Evolutionary conservation across 352 stramenopile species (phyloP).

Genomic region (Phytophthora syringae): DNA sequence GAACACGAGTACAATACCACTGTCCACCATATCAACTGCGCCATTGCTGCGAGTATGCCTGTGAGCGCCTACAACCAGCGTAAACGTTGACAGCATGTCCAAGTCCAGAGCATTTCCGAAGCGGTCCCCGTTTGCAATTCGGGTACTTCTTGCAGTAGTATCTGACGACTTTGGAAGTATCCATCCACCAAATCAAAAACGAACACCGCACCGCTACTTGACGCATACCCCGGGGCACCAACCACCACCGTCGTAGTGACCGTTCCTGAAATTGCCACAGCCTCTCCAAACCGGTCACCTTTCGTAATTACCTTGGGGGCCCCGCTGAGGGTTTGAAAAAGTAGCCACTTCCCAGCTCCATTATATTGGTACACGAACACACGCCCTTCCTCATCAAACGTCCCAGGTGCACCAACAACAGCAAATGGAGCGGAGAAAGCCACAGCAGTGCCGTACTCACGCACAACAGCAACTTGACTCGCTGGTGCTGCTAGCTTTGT

Average conservation of each 20-base stretch:
- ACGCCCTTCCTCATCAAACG: slow-evolving; percentile 61
- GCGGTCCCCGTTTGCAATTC: slow-evolving; percentile 56
- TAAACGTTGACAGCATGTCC: slow-evolving; percentile 77
- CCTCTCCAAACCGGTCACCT: slow-evolving; percentile 77
- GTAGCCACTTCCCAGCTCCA: slow-evolving; percentile 44
- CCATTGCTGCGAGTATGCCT: slow-evolving; percentile 42
- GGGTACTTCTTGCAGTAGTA: slow-evolving; percentile 55
- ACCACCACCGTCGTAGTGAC: slow-evolving; percentile 60
- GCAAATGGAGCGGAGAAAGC: slow-evolving; percentile 58
- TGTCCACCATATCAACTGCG: slow-evolving; percentile 38
- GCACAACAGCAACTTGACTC: slow-evolving; percentile 41
- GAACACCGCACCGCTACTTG: slow-evolving; percentile 66
- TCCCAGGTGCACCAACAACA: slow-evolving; percentile 64
- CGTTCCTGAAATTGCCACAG: slow-evolving; percentile 66
- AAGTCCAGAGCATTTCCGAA: slow-evolving; percentile 77
- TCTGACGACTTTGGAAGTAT: slow-evolving; percentile 67
- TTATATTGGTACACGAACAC: slow-evolving; percentile 84
- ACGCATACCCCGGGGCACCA: slow-evolving; percentile 71
- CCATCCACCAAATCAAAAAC: slow-evolving; percentile 73
- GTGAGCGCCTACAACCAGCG: slow-evolving; percentile 70
- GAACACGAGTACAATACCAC: slow-evolving; percentile 62
- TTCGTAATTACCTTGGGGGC: slow-evolving; percentile 46
- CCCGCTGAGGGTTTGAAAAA: slow-evolving; percentile 73
- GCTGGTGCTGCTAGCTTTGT: slow-evolving; percentile 62
- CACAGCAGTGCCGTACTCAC: slow-evolving; percentile 66